Percentiles rank a stretch among this genome's conserved stretches.
Evolutionary conservation across 2,329 filamentous ascomycete species (phyloP).

Genomic region (Penicillium decumbens): DNA sequence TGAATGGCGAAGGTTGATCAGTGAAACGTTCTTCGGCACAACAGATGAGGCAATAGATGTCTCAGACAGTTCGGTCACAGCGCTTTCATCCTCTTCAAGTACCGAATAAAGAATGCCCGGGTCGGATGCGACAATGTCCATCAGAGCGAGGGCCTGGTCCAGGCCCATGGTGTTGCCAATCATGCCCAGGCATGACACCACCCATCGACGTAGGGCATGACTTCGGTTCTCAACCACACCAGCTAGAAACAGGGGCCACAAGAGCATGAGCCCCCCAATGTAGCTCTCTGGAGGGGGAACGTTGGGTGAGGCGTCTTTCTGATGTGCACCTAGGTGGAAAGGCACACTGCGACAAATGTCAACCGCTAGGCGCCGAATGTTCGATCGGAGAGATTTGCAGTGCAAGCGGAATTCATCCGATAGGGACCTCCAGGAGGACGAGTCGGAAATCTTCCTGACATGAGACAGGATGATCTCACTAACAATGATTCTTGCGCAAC

Average conservation of each 20-base stretch:
- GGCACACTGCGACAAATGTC: constrained; percentile 40
- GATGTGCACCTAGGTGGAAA: constrained; percentile 30
- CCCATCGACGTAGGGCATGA: constrained; percentile 31
- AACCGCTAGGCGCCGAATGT: constrained; percentile 26
- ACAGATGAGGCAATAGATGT: not conserved
- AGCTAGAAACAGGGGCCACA: constrained; percentile 39
- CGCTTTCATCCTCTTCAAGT: constrained; percentile 17
- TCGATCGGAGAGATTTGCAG: constrained; percentile 27
- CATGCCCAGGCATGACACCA: constrained; percentile 28
- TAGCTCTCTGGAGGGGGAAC: constrained; percentile 26
- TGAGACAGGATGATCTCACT: constrained; percentile 46
- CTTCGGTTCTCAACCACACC: constrained; percentile 29
- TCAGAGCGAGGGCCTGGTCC: constrained; percentile 36
- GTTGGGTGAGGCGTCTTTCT: constrained; percentile 8
- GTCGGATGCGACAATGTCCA: constrained; percentile 30
- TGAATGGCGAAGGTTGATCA: constrained; percentile 2
- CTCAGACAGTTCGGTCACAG: constrained; percentile 11
- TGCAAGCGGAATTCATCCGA: constrained; percentile 31
- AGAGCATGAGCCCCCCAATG: constrained; percentile 31
- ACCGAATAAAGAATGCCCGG: constrained; percentile 24
- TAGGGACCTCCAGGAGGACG: constrained; percentile 16
- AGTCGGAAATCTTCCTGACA: constrained; percentile 24
- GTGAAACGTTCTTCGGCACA: not conserved
- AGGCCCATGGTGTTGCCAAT: constrained; percentile 38
- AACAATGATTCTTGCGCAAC: constrained; percentile 54